Conservation (phyloP, 768 basidiomycete species). For the Hypsizygus marmoreus region DNA sequence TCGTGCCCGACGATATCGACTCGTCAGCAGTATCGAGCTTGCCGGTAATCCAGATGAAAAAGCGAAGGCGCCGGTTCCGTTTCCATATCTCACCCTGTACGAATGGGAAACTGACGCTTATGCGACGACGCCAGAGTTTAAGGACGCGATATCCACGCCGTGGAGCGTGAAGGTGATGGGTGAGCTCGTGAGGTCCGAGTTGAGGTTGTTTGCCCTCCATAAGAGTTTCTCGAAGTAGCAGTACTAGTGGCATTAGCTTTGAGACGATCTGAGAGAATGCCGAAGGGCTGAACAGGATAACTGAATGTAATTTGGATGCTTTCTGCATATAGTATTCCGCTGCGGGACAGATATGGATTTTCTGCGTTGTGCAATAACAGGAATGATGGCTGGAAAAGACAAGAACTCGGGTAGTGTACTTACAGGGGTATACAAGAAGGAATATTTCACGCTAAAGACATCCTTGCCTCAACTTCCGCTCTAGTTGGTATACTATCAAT, state of each 20-base stretch:
- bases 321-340: too few species aligned
- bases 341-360: too few species aligned
- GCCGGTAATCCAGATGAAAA: conserved; percentile 13
- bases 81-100: conserved; percentile 13
- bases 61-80: background rate
- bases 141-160: conserved; percentile 9
- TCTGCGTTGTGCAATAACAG: background rate
- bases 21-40: conserved; percentile 15
- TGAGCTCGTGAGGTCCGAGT: background rate
- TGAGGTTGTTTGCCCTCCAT: conserved; percentile 13
- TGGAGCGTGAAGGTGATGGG: conserved; percentile 10
- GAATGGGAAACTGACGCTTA: conserved; percentile 15
- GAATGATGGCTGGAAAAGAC: background rate
- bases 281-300: too few species aligned
- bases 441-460: conserved; percentile 8
- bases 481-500: conserved; percentile 56
- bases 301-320: too few species aligned
- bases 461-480: conserved; percentile 38
- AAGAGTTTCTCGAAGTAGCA: conserved; percentile 12
- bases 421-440: background rate
- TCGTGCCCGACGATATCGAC: conserved; percentile 27
- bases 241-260: too few species aligned
- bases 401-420: background rate
- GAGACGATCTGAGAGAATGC: too few species aligned
- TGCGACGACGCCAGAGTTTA: conserved; percentile 6